Evolutionary conservation across 768 basidiomycete species (phyloP).

Genomic region (Xerocomus spinulosus): DNA sequence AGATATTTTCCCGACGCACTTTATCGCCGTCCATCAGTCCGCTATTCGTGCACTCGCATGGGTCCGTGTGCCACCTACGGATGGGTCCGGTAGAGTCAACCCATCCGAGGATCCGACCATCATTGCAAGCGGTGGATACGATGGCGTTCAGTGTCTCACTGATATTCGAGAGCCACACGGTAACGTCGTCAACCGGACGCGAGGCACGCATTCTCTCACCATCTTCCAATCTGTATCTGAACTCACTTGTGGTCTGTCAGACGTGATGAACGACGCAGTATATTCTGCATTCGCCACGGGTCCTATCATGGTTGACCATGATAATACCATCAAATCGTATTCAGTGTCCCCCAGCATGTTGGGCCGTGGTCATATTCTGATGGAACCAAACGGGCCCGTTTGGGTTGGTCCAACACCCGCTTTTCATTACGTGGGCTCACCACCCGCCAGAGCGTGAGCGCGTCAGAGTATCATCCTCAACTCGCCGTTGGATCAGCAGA

Average conservation of each 20-base stretch:
- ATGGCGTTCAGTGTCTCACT: constrained; percentile 70
- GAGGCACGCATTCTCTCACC: constrained; percentile 45
- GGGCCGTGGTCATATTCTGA: constrained; percentile 63
- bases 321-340: constrained; percentile 74
- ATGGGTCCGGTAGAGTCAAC: constrained; percentile 42
- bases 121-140: constrained; percentile 74
- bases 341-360: constrained; percentile 69
- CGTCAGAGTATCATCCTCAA: constrained; percentile 86
- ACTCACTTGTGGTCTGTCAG: constrained; percentile 32
- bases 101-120: constrained; percentile 61
- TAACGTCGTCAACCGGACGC: constrained; percentile 68
- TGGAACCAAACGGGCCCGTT: constrained; percentile 74
- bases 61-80: constrained; percentile 61
- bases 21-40: constrained; percentile 71
- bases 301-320: constrained; percentile 75
- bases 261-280: constrained; percentile 63
- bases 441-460: constrained; percentile 52
- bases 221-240: not conserved
- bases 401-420: constrained; percentile 57
- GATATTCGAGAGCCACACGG: constrained; percentile 72
- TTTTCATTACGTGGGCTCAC: not conserved
- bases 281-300: constrained; percentile 69
- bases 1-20: constrained; percentile 63
- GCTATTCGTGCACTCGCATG: constrained; percentile 74
- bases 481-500: constrained; percentile 80